These are phyloP conservation scores for Aegilops umbellulata DNA, from an alignment of 176 grass and related monocot species.

Conservation along the genomic window DNA sequence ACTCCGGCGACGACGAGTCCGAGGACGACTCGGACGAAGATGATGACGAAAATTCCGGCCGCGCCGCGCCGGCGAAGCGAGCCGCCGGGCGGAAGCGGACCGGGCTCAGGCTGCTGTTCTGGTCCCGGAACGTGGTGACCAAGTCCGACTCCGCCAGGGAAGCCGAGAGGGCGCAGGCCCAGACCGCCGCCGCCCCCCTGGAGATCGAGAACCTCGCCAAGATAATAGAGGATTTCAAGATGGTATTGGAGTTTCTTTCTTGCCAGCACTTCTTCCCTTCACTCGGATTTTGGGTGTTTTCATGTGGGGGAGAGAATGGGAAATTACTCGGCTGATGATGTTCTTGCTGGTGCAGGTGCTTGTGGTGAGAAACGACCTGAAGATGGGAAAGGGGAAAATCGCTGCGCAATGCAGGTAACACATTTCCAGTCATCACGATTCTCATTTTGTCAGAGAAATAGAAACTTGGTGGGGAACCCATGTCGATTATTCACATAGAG, in stretches of 20 bases:
- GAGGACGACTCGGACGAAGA: slow-evolving; percentile 54
- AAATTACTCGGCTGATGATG: neutral
- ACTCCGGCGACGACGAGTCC: slow-evolving; percentile 25
- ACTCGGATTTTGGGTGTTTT: neutral
- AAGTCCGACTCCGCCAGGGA: slow-evolving; percentile 42
- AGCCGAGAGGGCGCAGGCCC: slow-evolving; percentile 10
- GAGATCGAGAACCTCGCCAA: slow-evolving; percentile 88
- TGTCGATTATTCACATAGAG: neutral
- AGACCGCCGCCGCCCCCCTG: slow-evolving; percentile 35
- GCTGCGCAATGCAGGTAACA: slow-evolving; percentile 91
- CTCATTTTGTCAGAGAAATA: no score
- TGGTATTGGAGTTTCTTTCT: slow-evolving; percentile 44
- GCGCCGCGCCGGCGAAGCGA: slow-evolving; percentile 16
- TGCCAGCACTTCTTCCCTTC: neutral
- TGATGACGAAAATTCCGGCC: slow-evolving; percentile 51
- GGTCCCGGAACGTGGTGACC: slow-evolving; percentile 47
- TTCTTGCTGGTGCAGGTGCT: slow-evolving; percentile 54
- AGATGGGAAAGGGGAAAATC: slow-evolving; percentile 99
- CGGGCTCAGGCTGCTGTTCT: slow-evolving; percentile 52
- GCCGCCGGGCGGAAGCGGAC: slow-evolving; percentile 24
- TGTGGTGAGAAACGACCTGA: slow-evolving; percentile 94
- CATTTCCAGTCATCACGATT: neutral
- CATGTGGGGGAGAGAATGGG: neutral
- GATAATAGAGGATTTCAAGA: slow-evolving; percentile 96
- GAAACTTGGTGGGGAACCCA: neutral